Base-by-base conservation (phyloP, 2,329 filamentous ascomycete genomes). In the Stagonosporopsis cucurbitacearum region DNA sequence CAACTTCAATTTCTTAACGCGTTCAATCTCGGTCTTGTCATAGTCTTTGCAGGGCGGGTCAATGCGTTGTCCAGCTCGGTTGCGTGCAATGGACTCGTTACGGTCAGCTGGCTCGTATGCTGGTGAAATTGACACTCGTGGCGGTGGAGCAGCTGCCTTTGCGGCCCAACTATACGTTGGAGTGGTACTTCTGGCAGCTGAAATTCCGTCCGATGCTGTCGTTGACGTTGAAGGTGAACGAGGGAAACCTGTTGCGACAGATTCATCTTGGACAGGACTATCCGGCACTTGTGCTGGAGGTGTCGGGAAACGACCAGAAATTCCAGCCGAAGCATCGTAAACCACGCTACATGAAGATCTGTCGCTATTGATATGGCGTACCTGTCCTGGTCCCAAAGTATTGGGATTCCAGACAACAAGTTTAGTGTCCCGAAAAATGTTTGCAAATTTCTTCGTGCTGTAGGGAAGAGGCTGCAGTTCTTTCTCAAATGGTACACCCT, bases 1-100 rank as follows among this genome's bases (percentile, higher is more conserved):
- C 54, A 87, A 73, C 67, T 88, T 87, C 59, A 86, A 71, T 70
- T 83, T 84, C 73, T 87, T 87, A 62, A 88, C 74, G 19, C 83
- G 81, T 62, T 83, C 81, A 42, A 87, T 77, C 57, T 86, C 84
- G 17, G 83, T 78, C 55, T 83, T 74, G 78, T 86, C 72, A 70
- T 81, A 80, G 37, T 77, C 70, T 73, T 81, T 73, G 71, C 79
- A 66, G 68, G 79, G 63, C 71, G 78, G 64, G 65, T 88, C 86
- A 51, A 88, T 78, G 52, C 86, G 84, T 65, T 87, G 84, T 33
- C 84, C 84, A 55, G 77, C 75, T 56, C 82, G 82, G 71, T 88
- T 88, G 58, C 84, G 82, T 41, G 81, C 77, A 51, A 87, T 80
- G 66, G 57, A 69, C 66, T 60, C 75, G 54, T 73, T 60, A 52